Evolutionary conservation across 139 green algal genomes (phyloP), one percentile per base, ranked within the genome.

Genomic region (Tetradesmus obliquus): DNA sequence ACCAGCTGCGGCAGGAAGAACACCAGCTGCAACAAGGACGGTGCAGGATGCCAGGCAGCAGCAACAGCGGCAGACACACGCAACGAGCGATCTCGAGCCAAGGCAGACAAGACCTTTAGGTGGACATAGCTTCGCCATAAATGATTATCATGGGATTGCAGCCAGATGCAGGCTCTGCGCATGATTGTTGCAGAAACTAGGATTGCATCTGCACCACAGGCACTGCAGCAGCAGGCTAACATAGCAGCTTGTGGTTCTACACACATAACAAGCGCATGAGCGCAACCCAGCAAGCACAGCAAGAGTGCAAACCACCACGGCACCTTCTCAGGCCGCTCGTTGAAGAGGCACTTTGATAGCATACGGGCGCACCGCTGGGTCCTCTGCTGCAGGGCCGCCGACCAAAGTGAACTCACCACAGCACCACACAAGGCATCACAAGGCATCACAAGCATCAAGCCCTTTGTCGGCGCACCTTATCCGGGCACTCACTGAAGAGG

Each of bases 301-400:
- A 45, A 45, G 32, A 45, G 32, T 45, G 32, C 32, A 45, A 45
- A 45, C 32, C 32, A 53, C 12, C n/a, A 5, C 7, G 22, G 55
- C 83, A 94, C 89, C 90, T 92, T 91, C 32, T 91, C 90, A 8
- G 94, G 93, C 71, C 60, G 53, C 2, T 93, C 91, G 74, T 91
- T 93, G 54, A 87, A 83, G 45, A 95, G 87, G 91, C 94, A 95
- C 53, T 91, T 91, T 86, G 53, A 94, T 71, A 45, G 91, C 93
- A 58, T 95, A 95, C 22, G 83, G 74, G 90, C 93, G 92, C 58
- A 96, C 87, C 54, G 53, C 24, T 0, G 88, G 76, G 24, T 82
- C 69, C 7, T 55, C 54, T 19, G 79, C 74, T 10, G 95, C 91
- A 8, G 92, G 54, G 12, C 92, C 87, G 13, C 87, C 72, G 82